phyloP scores from a whole-genome alignment of 176 grass and related monocot genomes.

The Oryza meyeriana region DNA sequence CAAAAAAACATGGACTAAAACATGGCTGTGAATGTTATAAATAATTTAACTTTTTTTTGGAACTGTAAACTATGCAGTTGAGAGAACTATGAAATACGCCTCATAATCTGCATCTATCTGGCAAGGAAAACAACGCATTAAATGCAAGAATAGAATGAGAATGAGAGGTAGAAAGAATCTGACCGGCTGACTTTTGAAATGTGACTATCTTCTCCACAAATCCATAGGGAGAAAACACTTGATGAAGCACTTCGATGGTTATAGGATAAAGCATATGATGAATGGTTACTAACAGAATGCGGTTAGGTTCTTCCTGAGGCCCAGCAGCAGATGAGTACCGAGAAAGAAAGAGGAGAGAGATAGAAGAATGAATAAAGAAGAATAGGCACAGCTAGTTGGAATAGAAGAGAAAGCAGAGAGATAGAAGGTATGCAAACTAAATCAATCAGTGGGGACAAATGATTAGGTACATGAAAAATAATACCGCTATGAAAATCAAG shows the following conservation, averaged over 20 bases:
- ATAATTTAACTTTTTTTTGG: background rate
- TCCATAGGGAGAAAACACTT: constrained; percentile 96
- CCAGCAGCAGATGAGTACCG: constrained; percentile 56
- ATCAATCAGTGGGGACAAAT: constrained; percentile 29
- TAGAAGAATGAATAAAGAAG: constrained; percentile 62
- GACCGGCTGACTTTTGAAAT: constrained; percentile 98
- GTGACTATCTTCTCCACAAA: constrained; percentile 99
- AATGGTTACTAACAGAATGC: constrained; percentile 99
- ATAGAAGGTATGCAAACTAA: constrained; percentile 40
- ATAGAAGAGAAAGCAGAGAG: constrained; percentile 51
- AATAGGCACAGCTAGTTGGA: constrained; percentile 52
- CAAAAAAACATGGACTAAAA: constrained; percentile 10
- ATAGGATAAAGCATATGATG: constrained; percentile 99
- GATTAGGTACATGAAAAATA: constrained; percentile 13
- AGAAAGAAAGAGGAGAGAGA: constrained; percentile 62
- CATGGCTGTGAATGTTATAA: constrained; percentile 8
- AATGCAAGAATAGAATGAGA: constrained; percentile 29
- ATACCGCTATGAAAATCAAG: background rate
- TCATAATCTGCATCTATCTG: constrained; percentile 16
- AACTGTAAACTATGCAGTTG: background rate
- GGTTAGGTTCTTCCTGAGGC: constrained; percentile 91
- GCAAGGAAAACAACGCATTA: constrained; percentile 20
- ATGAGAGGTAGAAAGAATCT: constrained; percentile 50
- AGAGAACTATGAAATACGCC: constrained; percentile 11
- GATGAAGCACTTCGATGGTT: constrained; percentile 97